Conservation (phyloP, 495 filamentous ascomycete genomes). For the Lasiosphaeria miniovina region DNA sequence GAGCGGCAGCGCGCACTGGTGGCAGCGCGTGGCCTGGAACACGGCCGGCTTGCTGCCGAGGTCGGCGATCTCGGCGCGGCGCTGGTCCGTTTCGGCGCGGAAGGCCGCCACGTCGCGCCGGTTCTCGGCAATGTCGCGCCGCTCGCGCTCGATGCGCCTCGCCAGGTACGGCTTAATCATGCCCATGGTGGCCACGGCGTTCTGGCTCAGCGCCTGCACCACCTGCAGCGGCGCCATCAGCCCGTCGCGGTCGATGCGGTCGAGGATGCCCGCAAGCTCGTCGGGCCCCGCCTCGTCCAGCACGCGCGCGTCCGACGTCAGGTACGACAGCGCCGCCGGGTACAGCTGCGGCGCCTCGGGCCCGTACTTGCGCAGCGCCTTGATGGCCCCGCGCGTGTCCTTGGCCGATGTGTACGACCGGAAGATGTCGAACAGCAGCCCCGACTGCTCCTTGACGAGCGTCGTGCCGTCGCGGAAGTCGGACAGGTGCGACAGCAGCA, state of each 20-base stretch:
- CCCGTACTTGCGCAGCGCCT: slow-evolving; percentile 86
- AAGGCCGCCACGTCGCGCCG: slow-evolving; percentile 79
- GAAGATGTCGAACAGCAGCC: slow-evolving; percentile 91
- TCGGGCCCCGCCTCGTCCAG: slow-evolving; percentile 84
- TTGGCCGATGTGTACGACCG: slow-evolving; percentile 92
- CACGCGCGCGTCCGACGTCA: slow-evolving; percentile 77
- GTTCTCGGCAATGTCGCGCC: slow-evolving; percentile 80
- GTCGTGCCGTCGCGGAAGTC: slow-evolving; percentile 87
- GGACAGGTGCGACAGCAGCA: slow-evolving; percentile 87
- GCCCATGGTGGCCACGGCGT: slow-evolving; percentile 85
- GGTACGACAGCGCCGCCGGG: slow-evolving; percentile 87
- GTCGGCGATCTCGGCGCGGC: slow-evolving; percentile 72
- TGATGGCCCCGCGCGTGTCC: slow-evolving; percentile 86
- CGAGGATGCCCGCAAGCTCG: slow-evolving; percentile 73
- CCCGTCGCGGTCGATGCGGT: slow-evolving; percentile 82
- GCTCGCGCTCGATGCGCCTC: slow-evolving; percentile 82
- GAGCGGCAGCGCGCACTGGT: slow-evolving; percentile 67
- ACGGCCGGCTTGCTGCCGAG: slow-evolving; percentile 74
- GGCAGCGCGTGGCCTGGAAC: slow-evolving; percentile 88
- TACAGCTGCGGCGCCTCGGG: slow-evolving; percentile 90
- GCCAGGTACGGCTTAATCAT: slow-evolving; percentile 92
- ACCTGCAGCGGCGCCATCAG: slow-evolving; percentile 96
- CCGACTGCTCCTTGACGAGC: slow-evolving; percentile 89
- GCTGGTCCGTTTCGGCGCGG: slow-evolving; percentile 76
- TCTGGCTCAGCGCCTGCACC: slow-evolving; percentile 73